Conservation (phyloP, 116 monocot species). For the Zostera marina region DNA sequence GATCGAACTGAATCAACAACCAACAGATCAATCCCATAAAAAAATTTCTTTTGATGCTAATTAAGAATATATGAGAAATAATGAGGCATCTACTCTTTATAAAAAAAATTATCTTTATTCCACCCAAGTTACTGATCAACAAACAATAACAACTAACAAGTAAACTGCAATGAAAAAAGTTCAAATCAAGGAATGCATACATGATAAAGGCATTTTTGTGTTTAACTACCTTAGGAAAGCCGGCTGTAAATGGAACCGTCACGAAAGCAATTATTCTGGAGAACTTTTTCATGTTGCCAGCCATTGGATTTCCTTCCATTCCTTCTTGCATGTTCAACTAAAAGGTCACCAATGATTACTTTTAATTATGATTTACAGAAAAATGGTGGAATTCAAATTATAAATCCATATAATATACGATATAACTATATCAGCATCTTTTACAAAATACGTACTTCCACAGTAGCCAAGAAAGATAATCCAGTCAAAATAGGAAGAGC, state of each 20-base stretch:
- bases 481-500: constrained; percentile 71
- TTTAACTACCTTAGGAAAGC: constrained; percentile 73
- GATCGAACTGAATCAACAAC: no score
- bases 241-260: constrained; percentile 75
- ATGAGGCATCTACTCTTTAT: no score
- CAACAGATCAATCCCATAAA: no score
- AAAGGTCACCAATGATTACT: neutral
- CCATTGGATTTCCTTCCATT: constrained; percentile 89
- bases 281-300: constrained; percentile 77
- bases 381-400: neutral
- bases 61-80: no score
- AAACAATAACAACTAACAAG: no score
- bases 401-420: neutral
- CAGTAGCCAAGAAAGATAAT: constrained; percentile 60
- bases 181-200: neutral
- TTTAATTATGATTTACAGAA: neutral
- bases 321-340: constrained; percentile 96
- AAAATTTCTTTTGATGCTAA: no score
- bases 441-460: constrained; percentile 42
- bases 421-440: no score
- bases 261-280: constrained; percentile 61
- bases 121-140: no score
- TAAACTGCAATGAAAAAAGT: neutral
- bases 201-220: neutral
- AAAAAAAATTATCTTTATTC: no score